Base-by-base conservation (phyloP, 2,329 filamentous ascomycete species). In the Drechslera avenae region DNA sequence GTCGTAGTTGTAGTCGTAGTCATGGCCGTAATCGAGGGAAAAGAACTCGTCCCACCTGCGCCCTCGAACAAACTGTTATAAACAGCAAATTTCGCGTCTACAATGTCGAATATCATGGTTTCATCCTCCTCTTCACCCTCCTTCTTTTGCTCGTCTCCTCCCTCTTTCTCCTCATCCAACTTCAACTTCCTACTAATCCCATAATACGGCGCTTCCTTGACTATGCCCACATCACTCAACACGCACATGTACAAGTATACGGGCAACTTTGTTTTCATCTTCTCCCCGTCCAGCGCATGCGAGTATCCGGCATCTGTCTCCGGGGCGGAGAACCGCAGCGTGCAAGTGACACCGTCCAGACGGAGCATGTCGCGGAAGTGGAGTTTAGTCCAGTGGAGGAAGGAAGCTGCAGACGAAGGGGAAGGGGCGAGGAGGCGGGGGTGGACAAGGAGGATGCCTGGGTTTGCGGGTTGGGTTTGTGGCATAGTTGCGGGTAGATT, bases 331-430 rank as follows among this genome's bases (percentile, higher is more conserved):
- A 40, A 46, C 13, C 48, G 48, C 12, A 50, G 3, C 2, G 37
- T 31, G 10, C 19, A 31, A 0, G 26, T 14, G 21, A 46, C 30
- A 2, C n/a, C 17, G 5, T 33, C 2, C 16, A 57, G 32, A 7
- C 47, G 36, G 3, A 63, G 31, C 13, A 66, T n/a, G 36, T 66
- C 62, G 41, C 51, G 52, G 39, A 53, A 57, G 43, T 66, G 62
- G 21, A 66, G 40, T 26, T 56, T 49, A 0, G 61, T 60, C 62
- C 62, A 66, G n/a, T 56, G 48, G n/a, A 46, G 31, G 45, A 66
- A 62, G 0, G 14, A 51, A 2, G 17, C 26, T 1, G 52, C 39
- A 10, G 51, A 52, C 4, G 33, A 7, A 2, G 33, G 23, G 2
- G 31, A 52, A 16, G 45, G 36, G 8, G 21, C 4, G 23, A 46